Evolutionary conservation across 2,329 filamentous ascomycete genomes (phyloP).

Genomic region (Talaromyces amestolkiae): DNA sequence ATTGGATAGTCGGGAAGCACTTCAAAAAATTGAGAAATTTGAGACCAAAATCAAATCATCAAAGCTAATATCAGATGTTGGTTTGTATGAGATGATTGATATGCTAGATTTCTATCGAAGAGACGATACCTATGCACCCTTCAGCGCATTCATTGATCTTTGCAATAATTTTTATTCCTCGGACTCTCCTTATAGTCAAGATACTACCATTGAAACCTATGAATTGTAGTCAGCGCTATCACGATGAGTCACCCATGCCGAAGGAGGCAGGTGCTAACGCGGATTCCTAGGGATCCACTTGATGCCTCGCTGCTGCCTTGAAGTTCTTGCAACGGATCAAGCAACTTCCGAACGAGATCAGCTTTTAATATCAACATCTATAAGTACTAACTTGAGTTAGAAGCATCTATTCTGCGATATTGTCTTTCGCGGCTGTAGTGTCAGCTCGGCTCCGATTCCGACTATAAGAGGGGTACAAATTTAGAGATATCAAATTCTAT

Average conservation of each 20-base stretch:
- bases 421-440: not conserved
- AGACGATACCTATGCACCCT: too few relatives aligned
- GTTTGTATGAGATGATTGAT: too few relatives aligned
- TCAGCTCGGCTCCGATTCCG: not conserved
- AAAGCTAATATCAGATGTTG: too few relatives aligned
- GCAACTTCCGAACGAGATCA: not conserved
- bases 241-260: not conserved
- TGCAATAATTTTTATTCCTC: too few relatives aligned
- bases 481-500: too few relatives aligned
- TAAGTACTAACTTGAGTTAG: not conserved
- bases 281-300: not conserved
- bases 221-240: not conserved
- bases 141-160: too few relatives aligned
- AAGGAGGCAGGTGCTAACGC: not conserved
- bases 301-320: not conserved
- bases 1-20: too few relatives aligned
- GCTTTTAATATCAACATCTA: not conserved
- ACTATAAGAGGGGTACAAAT: not conserved
- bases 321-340: not conserved
- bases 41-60: too few relatives aligned
- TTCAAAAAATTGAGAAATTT: too few relatives aligned
- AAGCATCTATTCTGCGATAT: not conserved
- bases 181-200: too few relatives aligned
- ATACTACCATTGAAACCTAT: too few relatives aligned
- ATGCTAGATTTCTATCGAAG: too few relatives aligned